Evolutionary conservation across 768 basidiomycete genomes (phyloP).

Genomic region (Mycena alexandri): DNA sequence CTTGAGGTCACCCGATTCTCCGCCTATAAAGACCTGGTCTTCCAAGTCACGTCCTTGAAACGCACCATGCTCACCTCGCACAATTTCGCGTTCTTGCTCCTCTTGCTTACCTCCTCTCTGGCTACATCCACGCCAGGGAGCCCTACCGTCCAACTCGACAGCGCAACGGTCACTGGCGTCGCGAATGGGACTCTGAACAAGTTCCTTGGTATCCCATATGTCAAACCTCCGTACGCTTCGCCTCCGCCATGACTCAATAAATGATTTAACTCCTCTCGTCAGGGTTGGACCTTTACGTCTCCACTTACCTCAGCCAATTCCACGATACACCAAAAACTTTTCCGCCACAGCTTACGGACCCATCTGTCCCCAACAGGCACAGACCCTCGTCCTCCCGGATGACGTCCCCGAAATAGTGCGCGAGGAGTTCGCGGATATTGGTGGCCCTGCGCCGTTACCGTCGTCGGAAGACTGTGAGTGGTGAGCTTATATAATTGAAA

Average conservation of each 20-base stretch:
- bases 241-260: not conserved
- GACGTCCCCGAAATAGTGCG: constrained; percentile 12
- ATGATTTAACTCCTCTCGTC: not conserved
- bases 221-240: constrained; percentile 44
- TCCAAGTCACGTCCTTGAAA: too few species aligned
- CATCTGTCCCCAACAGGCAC: constrained; percentile 44
- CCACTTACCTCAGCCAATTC: constrained; percentile 39
- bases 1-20: too few species aligned
- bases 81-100: too few species aligned
- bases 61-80: too few species aligned
- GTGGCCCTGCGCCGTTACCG: not conserved
- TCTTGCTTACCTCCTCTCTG: too few species aligned
- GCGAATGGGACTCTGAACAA: constrained; percentile 35
- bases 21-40: too few species aligned
- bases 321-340: constrained; percentile 41
- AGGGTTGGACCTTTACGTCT: constrained; percentile 41
- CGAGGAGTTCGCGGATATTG: constrained; percentile 1
- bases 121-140: not conserved
- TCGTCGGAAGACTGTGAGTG: constrained; percentile 22
- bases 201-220: constrained; percentile 52
- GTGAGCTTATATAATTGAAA: not conserved
- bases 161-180: constrained; percentile 45
- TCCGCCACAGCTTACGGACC: constrained; percentile 45
- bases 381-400: constrained; percentile 7
- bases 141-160: constrained; percentile 46